A percentile compares a stretch with the other conserved stretches of the same genome.
phyloP scores from a whole-genome alignment of 179 eudicot genomes.

The Nepenthes alata region DNA sequence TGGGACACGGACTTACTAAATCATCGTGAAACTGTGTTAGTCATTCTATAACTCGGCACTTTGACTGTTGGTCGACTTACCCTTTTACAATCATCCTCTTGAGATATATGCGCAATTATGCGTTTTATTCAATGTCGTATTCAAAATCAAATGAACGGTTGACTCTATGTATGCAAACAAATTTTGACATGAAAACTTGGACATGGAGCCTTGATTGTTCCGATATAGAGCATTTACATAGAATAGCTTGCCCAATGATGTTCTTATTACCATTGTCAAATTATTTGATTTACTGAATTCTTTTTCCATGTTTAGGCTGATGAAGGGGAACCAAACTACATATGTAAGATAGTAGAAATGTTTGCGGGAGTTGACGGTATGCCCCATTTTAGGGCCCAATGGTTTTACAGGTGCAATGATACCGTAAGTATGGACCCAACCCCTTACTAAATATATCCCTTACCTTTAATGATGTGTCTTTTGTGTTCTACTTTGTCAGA shows the following conservation, averaged over 20 bases:
- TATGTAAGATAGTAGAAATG: constrained; percentile 53
- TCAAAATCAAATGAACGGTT: no score
- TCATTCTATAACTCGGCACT: no score
- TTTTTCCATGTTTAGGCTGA: constrained; percentile 17
- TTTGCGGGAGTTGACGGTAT: constrained; percentile 49
- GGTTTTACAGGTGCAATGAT: constrained; percentile 66
- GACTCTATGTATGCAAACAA: no score
- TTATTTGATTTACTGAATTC: neutral
- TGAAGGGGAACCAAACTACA: constrained; percentile 25
- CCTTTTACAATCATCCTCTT: no score
- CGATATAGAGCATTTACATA: neutral
- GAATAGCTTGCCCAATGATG: no score
- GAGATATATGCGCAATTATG: no score
- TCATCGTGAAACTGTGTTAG: no score
- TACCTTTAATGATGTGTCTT: neutral
- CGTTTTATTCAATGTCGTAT: no score
- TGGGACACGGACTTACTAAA: no score
- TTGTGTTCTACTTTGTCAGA: constrained; percentile 12
- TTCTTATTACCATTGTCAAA: neutral
- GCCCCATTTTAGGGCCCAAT: constrained; percentile 50
- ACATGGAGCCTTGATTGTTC: neutral
- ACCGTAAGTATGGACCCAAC: constrained; percentile 38
- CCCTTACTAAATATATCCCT: neutral
- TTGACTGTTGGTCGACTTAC: no score
- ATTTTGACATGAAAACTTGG: no score